Conservation (phyloP, 2,329 filamentous ascomycete species). For the Fusarium foetens region DNA sequence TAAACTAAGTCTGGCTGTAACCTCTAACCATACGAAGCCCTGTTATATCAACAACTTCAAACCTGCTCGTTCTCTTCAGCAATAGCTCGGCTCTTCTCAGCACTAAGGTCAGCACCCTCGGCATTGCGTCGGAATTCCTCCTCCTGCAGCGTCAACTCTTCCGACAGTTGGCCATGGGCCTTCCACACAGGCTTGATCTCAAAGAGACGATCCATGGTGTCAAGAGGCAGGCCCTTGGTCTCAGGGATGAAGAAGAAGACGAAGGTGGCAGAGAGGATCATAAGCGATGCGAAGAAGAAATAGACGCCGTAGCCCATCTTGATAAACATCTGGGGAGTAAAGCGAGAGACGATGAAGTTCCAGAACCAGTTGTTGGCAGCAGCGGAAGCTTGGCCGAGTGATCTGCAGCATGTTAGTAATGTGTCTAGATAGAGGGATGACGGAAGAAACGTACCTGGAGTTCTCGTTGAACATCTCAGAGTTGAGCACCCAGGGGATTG, state of each 20-base stretch:
- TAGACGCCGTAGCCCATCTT: constrained; percentile 70
- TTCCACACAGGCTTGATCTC: constrained; percentile 56
- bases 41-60: not conserved
- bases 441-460: constrained; percentile 37
- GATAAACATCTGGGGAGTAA: constrained; percentile 73
- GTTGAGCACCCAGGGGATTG: constrained; percentile 80
- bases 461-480: constrained; percentile 79
- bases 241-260: constrained; percentile 73
- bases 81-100: constrained; percentile 39
- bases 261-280: constrained; percentile 66
- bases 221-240: constrained; percentile 72
- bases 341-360: constrained; percentile 76
- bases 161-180: constrained; percentile 58
- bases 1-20: not conserved
- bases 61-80: not conserved
- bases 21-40: too few relatives aligned
- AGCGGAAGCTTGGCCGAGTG: constrained; percentile 76
- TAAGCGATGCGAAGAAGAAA: constrained; percentile 74
- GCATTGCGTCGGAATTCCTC: constrained; percentile 47
- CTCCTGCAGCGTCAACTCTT: constrained; percentile 52
- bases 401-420: constrained; percentile 37
- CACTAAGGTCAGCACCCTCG: constrained; percentile 36
- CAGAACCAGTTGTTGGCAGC: constrained; percentile 78
- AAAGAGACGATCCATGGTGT: constrained; percentile 73
- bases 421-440: rapidly evolving